Evolutionary conservation across 2,329 filamentous ascomycete genomes (phyloP).

Genomic region (Keithomyces neogunnii): DNA sequence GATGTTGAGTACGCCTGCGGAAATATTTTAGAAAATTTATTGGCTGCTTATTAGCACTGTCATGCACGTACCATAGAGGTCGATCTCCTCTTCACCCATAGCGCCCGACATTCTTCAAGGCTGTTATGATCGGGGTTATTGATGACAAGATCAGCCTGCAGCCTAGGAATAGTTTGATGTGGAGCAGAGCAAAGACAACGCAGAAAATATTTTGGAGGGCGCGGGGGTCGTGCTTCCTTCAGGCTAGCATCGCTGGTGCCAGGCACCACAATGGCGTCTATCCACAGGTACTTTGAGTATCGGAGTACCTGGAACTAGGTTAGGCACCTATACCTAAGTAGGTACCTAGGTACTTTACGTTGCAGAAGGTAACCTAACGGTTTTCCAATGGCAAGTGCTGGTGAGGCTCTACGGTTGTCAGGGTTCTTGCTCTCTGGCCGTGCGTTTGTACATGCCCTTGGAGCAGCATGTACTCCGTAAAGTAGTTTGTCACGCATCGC

Average conservation of each 20-base stretch:
- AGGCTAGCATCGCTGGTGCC: neutral
- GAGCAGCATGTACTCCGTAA: no score
- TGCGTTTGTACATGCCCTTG: no score
- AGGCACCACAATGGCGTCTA: neutral
- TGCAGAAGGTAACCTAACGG: no score
- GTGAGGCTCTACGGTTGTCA: no score
- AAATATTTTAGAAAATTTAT: neutral
- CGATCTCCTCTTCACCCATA: slow-evolving; percentile 34
- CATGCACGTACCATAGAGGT: slow-evolving; percentile 50
- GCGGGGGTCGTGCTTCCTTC: slow-evolving; percentile 4
- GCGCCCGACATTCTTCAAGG: slow-evolving; percentile 14
- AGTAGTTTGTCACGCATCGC: no score
- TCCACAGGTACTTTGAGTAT: neutral
- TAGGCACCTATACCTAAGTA: no score
- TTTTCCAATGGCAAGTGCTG: no score
- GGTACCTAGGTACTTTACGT: no score
- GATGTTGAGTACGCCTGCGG: slow-evolving; percentile 69
- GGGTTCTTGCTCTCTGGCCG: no score
- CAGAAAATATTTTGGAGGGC: slow-evolving; percentile 5
- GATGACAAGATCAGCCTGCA: neutral
- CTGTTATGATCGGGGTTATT: neutral
- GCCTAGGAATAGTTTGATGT: neutral
- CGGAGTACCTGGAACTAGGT: no score
- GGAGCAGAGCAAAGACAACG: neutral
- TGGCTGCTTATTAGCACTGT: neutral